Evolutionary conservation across 176 grass and related monocot genomes (phyloP).

Genomic region (Ampelocalamus luodianensis): DNA sequence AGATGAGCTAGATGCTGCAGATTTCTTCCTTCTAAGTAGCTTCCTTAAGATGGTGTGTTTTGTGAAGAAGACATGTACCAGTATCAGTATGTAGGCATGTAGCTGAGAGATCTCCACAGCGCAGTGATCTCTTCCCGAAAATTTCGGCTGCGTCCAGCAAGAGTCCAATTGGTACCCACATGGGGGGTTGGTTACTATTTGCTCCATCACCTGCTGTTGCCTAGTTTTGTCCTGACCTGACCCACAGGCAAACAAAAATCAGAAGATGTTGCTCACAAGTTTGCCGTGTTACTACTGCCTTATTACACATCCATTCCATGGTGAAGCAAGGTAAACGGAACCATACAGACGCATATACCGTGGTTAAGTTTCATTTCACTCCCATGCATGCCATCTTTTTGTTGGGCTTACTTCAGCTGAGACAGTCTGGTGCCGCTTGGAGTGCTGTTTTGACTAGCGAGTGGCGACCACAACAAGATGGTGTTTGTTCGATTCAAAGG

Average conservation of each 20-base stretch:
- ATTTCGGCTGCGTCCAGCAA: constrained; percentile 56
- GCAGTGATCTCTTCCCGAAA: constrained; percentile 53
- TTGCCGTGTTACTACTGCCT: background rate
- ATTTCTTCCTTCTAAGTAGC: constrained; percentile 14
- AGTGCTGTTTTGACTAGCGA: constrained; percentile 20
- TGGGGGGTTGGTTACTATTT: constrained; percentile 43
- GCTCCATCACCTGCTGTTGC: constrained; percentile 38
- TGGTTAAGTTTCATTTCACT: too few relatives aligned
- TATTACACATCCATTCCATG: background rate
- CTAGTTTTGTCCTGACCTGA: constrained; percentile 28
- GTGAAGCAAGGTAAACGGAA: background rate
- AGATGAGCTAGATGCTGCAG: background rate
- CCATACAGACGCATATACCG: background rate
- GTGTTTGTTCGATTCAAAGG: background rate
- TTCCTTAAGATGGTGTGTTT: constrained; percentile 24
- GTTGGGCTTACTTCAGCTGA: background rate
- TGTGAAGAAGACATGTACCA: constrained; percentile 6
- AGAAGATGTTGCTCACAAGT: background rate
- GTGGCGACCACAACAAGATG: background rate
- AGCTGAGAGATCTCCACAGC: constrained; percentile 19
- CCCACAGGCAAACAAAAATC: background rate
- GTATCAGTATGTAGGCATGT: background rate
- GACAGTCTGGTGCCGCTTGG: background rate
- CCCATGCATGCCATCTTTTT: background rate
- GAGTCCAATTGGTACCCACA: constrained; percentile 63